Percentiles rank a stretch among this genome's conserved stretches.
These are phyloP conservation scores for Coemansia guatemalensis DNA, from an alignment of 192 early-diverging fungal species.

Conservation along the genomic window DNA sequence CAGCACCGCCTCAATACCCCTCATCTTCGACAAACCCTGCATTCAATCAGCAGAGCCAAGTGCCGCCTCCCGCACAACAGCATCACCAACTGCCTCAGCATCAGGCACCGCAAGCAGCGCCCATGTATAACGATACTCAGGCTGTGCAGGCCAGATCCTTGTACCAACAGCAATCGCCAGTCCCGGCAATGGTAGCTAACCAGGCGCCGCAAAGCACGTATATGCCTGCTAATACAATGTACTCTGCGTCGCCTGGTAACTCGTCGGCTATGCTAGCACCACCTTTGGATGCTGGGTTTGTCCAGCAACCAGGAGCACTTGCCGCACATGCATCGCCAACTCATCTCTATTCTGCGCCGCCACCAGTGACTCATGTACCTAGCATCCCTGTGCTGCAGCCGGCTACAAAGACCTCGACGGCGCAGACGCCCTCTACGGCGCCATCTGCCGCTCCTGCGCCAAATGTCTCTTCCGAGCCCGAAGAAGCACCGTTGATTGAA, in stretches of 20 bases:
- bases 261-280: neutral
- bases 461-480: conserved; percentile 16
- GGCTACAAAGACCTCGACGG: conserved; percentile 1
- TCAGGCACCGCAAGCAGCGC: conserved; percentile 6
- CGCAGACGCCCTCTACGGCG: conserved; percentile 1
- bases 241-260: neutral
- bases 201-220: conserved; percentile 4
- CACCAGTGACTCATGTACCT: conserved; percentile 28
- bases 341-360: conserved; percentile 30
- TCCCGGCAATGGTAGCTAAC: conserved; percentile 5
- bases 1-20: conserved; percentile 34
- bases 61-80: conserved; percentile 23
- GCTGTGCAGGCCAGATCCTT: neutral
- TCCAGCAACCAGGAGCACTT: conserved; percentile 5
- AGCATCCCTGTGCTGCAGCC: conserved; percentile 47
- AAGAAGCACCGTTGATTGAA: conserved; percentile 39
- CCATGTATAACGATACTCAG: conserved; percentile 9
- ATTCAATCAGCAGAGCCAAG: conserved; percentile 13
- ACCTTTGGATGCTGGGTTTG: neutral
- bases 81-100: conserved; percentile 38
- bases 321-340: conserved; percentile 17
- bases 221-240: conserved; percentile 1
- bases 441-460: conserved; percentile 6
- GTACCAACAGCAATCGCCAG: conserved; percentile 14
- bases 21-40: conserved; percentile 1